Evolutionary conservation across 805 yeast genomes (phyloP).

Genomic region (Yarrowia keelungensis): DNA sequence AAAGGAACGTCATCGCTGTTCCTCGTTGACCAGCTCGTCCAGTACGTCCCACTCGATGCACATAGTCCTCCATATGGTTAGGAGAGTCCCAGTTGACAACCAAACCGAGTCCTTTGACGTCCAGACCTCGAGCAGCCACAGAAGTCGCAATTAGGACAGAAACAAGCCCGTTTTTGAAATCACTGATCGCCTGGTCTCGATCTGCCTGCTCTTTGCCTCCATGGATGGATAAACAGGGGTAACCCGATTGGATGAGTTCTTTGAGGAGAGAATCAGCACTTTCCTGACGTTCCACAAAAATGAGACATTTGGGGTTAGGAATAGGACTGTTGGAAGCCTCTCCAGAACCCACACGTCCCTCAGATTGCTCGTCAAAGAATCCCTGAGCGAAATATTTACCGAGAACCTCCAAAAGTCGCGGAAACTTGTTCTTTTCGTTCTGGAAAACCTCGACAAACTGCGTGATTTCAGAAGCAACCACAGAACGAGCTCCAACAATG

Average conservation of each 20-base stretch:
- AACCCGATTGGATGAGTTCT: slow-evolving; percentile 60
- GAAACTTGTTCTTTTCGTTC: slow-evolving; percentile 61
- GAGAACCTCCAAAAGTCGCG: slow-evolving; percentile 61
- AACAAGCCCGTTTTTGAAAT: slow-evolving; percentile 66
- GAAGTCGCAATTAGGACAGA: slow-evolving; percentile 85
- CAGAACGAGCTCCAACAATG: slow-evolving; percentile 77
- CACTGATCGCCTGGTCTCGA: slow-evolving; percentile 73
- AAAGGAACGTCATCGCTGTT: slow-evolving; percentile 73
- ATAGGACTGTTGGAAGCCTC: not conserved
- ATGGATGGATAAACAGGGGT: slow-evolving; percentile 74
- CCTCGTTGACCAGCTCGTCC: slow-evolving; percentile 90
- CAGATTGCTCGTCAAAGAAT: slow-evolving; percentile 48
- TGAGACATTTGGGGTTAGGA: slow-evolving; percentile 54
- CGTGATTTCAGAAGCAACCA: slow-evolving; percentile 79
- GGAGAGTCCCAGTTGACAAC: slow-evolving; percentile 87
- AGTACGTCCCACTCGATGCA: slow-evolving; percentile 94
- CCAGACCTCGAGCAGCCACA: slow-evolving; percentile 92
- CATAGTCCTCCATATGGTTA: slow-evolving; percentile 90
- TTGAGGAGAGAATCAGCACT: slow-evolving; percentile 75
- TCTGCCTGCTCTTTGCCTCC: slow-evolving; percentile 93
- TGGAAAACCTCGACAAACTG: slow-evolving; percentile 72
- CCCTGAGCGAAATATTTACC: slow-evolving; percentile 49
- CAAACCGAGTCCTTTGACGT: slow-evolving; percentile 81
- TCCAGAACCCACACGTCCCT: slow-evolving; percentile 46
- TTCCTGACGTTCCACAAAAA: slow-evolving; percentile 90